Conservation (phyloP, 768 basidiomycete genomes). For the Trametes maxima region DNA sequence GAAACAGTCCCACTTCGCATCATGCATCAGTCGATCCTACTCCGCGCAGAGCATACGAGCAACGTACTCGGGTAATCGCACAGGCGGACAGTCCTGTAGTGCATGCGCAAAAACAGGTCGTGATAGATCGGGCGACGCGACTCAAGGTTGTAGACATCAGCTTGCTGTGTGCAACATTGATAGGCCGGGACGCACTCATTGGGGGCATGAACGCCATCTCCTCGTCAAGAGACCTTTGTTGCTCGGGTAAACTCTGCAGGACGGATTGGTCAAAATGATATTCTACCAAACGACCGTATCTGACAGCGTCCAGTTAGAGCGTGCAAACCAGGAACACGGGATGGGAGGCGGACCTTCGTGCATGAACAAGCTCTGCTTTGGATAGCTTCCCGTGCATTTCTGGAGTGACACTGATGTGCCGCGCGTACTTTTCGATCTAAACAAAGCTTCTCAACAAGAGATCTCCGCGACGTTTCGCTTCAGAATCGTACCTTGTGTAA, state of each 20-base stretch:
- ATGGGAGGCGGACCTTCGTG: slow-evolving; percentile 55
- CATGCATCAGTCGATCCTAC: neutral
- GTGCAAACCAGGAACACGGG: neutral
- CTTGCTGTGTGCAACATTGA: neutral
- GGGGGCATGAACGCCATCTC: slow-evolving; percentile 65
- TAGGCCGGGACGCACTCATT: slow-evolving; percentile 57
- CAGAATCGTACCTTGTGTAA: slow-evolving; percentile 69
- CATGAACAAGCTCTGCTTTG: slow-evolving; percentile 79
- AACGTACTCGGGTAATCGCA: slow-evolving; percentile 70
- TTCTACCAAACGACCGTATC: slow-evolving; percentile 77
- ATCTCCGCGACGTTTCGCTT: neutral
- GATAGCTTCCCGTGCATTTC: slow-evolving; percentile 80
- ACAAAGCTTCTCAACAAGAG: slow-evolving; percentile 5
- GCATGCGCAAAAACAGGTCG: slow-evolving; percentile 84
- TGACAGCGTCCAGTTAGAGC: slow-evolving; percentile 31
- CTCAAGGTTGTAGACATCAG: slow-evolving; percentile 43
- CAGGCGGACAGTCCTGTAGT: slow-evolving; percentile 64
- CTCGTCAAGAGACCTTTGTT: slow-evolving; percentile 79
- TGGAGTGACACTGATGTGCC: slow-evolving; percentile 71
- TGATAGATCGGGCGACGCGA: slow-evolving; percentile 74
- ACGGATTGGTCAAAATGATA: slow-evolving; percentile 80
- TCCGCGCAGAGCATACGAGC: neutral
- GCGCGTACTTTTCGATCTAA: slow-evolving; percentile 88
- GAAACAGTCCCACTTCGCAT: slow-evolving; percentile 62
- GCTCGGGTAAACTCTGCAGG: slow-evolving; percentile 77